Percentiles rank a stretch among this genome's conserved stretches.
These are phyloP conservation scores for Aspergillus flavus DNA, from an alignment of 2,329 filamentous ascomycete species.

Conservation along the genomic window DNA sequence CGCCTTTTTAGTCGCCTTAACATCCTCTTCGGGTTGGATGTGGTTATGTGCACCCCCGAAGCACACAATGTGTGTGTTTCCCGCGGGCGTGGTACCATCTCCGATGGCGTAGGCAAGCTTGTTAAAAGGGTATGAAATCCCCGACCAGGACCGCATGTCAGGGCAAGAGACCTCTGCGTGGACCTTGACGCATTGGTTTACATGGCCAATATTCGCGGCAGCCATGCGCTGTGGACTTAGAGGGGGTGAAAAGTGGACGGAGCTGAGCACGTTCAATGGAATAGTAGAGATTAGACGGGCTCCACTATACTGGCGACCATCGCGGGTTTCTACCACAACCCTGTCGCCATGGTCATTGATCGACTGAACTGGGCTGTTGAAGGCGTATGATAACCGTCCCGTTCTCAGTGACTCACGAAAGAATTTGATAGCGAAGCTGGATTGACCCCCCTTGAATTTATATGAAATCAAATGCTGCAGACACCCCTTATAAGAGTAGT, in stretches of 20 bases:
- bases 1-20: slow-evolving; percentile 36
- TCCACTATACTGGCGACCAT: slow-evolving; percentile 33
- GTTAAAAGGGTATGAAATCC: slow-evolving; percentile 49
- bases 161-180: slow-evolving; percentile 48
- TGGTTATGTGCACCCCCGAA: slow-evolving; percentile 50
- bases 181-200: slow-evolving; percentile 52
- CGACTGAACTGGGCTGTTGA: slow-evolving; percentile 41
- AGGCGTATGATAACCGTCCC: slow-evolving; percentile 45
- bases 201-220: slow-evolving; percentile 45
- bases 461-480: slow-evolving; percentile 46
- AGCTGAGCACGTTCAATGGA: slow-evolving; percentile 49
- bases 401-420: slow-evolving; percentile 48
- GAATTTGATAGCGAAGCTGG: slow-evolving; percentile 49
- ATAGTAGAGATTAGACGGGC: slow-evolving; percentile 46
- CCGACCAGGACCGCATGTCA: slow-evolving; percentile 48
- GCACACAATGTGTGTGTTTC: slow-evolving; percentile 53
- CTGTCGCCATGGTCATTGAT: slow-evolving; percentile 32
- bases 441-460: slow-evolving; percentile 50
- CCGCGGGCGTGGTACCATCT: slow-evolving; percentile 49
- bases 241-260: slow-evolving; percentile 46
- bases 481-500: slow-evolving; percentile 45
- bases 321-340: slow-evolving; percentile 39
- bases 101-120: slow-evolving; percentile 48
- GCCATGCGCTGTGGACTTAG: slow-evolving; percentile 37
- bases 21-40: slow-evolving; percentile 48